phyloP scores from a whole-genome alignment of 192 early-diverging fungal species.

The Gorgonomyces haynaldii region DNA sequence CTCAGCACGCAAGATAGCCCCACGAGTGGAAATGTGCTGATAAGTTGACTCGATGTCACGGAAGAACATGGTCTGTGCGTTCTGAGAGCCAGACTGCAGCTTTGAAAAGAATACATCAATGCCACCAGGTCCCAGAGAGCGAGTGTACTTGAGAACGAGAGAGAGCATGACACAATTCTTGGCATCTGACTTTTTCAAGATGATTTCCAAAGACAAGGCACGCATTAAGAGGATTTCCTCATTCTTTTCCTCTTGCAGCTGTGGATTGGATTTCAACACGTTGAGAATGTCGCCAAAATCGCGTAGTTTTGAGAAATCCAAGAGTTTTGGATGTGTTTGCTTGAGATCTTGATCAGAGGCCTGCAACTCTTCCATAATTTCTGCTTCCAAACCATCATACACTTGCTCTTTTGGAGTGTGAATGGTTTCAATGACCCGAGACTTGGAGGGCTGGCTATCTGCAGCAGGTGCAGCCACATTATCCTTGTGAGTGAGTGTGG shows the following conservation, averaged over 20 bases:
- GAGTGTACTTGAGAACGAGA: slow-evolving; percentile 75
- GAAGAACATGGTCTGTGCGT: slow-evolving; percentile 66
- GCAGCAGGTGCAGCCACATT: slow-evolving; percentile 7
- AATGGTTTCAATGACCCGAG: slow-evolving; percentile 28
- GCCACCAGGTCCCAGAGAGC: slow-evolving; percentile 70
- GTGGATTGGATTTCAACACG: slow-evolving; percentile 53
- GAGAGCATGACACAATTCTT: slow-evolving; percentile 70
- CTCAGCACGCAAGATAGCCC: slow-evolving; percentile 49
- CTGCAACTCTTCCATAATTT: slow-evolving; percentile 1
- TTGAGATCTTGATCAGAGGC: slow-evolving; percentile 1
- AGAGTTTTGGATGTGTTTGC: not conserved
- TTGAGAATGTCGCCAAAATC: slow-evolving; percentile 18
- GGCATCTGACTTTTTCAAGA: slow-evolving; percentile 53
- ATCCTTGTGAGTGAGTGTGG: slow-evolving; percentile 13
- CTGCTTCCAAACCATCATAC: not conserved
- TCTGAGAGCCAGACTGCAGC: slow-evolving; percentile 32
- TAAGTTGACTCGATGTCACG: slow-evolving; percentile 81
- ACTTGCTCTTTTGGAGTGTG: slow-evolving; percentile 25
- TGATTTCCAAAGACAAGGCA: slow-evolving; percentile 67
- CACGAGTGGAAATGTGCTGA: slow-evolving; percentile 65
- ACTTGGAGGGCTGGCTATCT: slow-evolving; percentile 2
- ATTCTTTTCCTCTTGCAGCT: slow-evolving; percentile 51
- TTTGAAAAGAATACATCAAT: slow-evolving; percentile 72
- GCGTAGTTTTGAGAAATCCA: slow-evolving; percentile 3
- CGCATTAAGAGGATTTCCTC: slow-evolving; percentile 68